These are phyloP conservation scores for Aspergillus hiratsukae DNA, from an alignment of 2,329 filamentous ascomycete species.

Conservation along the genomic window DNA sequence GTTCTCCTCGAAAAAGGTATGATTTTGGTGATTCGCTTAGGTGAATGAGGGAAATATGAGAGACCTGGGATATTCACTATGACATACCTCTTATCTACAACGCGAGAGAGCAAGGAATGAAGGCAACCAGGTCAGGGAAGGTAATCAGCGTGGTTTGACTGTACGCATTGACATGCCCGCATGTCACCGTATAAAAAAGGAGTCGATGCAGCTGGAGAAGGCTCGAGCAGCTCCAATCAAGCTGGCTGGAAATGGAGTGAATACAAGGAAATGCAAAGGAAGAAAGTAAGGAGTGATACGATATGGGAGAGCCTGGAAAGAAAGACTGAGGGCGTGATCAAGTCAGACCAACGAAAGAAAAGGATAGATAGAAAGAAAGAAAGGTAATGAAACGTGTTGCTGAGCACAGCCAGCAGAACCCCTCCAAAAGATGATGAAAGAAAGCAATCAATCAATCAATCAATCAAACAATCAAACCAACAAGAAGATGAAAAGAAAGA, in stretches of 20 bases:
- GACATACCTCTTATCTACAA: background rate
- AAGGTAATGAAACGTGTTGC: background rate
- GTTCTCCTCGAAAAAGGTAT: background rate
- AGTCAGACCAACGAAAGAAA: background rate
- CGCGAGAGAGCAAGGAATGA: background rate
- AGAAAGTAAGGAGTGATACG: constrained; percentile 1
- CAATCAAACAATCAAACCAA: background rate
- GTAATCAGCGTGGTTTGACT: background rate
- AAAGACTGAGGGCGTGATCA: background rate
- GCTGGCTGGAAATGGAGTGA: background rate
- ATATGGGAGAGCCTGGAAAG: constrained; percentile 1
- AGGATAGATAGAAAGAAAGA: constrained; percentile 2
- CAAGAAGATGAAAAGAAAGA: background rate
- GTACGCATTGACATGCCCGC: constrained; percentile 19
- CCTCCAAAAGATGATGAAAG: background rate
- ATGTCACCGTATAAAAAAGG: constrained; percentile 10
- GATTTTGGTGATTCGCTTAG: background rate
- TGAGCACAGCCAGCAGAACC: background rate
- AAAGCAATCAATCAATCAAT: background rate
- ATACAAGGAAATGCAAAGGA: constrained; percentile 1
- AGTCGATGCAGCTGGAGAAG: constrained; percentile 2
- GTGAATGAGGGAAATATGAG: background rate
- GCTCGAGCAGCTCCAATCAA: constrained; percentile 1
- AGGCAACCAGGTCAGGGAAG: constrained; percentile 1
- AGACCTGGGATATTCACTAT: background rate